Base-by-base conservation (phyloP, 169 alveolate species). In the Eimeria falciformis region DNA sequence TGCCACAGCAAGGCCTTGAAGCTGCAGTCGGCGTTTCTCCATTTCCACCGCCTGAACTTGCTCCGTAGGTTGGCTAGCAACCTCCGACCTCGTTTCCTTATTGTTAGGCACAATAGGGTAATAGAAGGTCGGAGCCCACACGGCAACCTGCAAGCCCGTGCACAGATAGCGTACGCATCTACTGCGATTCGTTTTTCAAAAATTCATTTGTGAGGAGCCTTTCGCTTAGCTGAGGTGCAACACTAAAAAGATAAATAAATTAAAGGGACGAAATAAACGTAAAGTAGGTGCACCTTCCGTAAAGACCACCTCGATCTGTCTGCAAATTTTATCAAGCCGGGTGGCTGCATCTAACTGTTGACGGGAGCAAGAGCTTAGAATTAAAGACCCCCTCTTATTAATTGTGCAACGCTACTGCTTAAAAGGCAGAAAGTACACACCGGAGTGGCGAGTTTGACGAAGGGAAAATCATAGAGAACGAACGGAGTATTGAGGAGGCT, bases 401-500 rank as follows among this genome's bases (percentile, higher is more conserved):
- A 53, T 12, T 53, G 17, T 17, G 17, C 62, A 12, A 12, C 9
- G 9, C n/a, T 53, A 53, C 17, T 12, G n/a, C n/a, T n/a, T n/a
- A n/a, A n/a, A n/a, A n/a, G n/a, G n/a, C n/a, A n/a, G n/a, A n/a
- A 62, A 25, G 75, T 9, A 12, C 93, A 55, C 69, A 89, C 93
- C 27, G 93, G 93, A 21, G 73, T 11, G 47, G 93, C 93, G 33
- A 89, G 82, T 23, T 68, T 40, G 23, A 89, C 82, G 29, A 89
- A 75, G 43, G 93, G 93, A 69, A 50, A 89, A 69, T 89, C 93
- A 69, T 58, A 75, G 93, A 65, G 82, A 33, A 89, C 83, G n/a
- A 89, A 82, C 37, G 53, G 66, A 50, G 88, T 46, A 50, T 45
- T 53, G 3, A 89, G 89, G 53, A 56, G 69, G 27, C 66, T 53